phyloP scores from a whole-genome alignment of 2,329 filamentous ascomycete species.

The Ophiostoma pallidulum region DNA sequence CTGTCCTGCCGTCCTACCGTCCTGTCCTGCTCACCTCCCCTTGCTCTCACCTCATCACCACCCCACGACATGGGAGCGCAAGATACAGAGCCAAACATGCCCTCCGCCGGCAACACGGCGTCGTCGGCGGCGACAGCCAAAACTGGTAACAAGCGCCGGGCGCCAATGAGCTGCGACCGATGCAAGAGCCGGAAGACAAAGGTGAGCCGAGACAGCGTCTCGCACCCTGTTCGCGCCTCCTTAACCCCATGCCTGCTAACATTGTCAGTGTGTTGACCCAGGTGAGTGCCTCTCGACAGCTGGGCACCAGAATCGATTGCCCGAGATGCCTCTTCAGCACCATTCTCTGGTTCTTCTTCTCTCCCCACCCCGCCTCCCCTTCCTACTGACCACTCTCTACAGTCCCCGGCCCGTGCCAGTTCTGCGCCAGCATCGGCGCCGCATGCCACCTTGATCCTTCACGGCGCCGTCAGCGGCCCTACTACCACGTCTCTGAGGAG shows the following conservation, averaged over 20 bases:
- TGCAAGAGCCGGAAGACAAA: constrained; percentile 24
- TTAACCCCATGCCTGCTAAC: too few relatives aligned
- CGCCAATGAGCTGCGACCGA: constrained; percentile 24
- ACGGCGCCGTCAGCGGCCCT: constrained; percentile 22
- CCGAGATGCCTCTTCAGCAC: too few relatives aligned
- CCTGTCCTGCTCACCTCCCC: too few relatives aligned
- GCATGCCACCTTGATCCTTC: constrained; percentile 21
- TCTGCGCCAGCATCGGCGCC: constrained; percentile 21
- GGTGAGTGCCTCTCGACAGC: background rate
- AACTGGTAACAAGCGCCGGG: constrained; percentile 17
- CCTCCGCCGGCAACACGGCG: background rate
- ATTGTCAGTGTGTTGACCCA: constrained; percentile 14
- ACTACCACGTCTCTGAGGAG: constrained; percentile 24
- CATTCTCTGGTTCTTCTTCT: too few relatives aligned
- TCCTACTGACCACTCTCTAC: too few relatives aligned
- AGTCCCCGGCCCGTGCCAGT: constrained; percentile 23
- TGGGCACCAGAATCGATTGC: too few relatives aligned
- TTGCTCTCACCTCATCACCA: too few relatives aligned
- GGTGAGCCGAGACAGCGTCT: constrained; percentile 9
- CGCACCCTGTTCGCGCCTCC: background rate
- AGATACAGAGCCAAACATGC: background rate
- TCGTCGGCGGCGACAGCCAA: constrained; percentile 5
- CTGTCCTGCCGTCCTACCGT: too few relatives aligned
- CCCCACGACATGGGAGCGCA: too few relatives aligned
- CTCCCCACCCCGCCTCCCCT: too few relatives aligned